A percentile compares a stretch with the other conserved stretches of the same genome.
Conservation (phyloP, 2,329 filamentous ascomycete species). For the Monilinia polystroma region DNA sequence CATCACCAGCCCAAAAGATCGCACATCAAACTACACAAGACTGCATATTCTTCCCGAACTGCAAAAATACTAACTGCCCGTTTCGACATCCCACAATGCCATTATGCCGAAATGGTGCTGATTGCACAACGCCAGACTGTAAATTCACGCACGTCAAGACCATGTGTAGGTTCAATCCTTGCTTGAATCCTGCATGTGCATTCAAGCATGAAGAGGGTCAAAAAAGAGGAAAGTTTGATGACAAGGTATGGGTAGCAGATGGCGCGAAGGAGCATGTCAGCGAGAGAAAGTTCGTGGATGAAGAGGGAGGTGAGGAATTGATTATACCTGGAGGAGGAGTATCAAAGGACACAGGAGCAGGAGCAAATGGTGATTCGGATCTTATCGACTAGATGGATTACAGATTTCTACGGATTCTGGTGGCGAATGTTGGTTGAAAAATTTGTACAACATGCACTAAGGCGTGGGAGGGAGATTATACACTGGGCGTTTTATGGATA, state of each 20-base stretch:
- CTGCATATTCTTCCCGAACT: constrained; percentile 90
- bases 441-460: constrained; percentile 29
- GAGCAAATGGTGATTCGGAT: constrained; percentile 27
- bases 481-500: constrained; percentile 28
- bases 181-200: constrained; percentile 80
- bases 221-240: constrained; percentile 73
- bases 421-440: constrained; percentile 19
- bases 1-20: constrained; percentile 78
- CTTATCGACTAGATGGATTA: constrained; percentile 32
- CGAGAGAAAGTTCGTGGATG: constrained; percentile 83
- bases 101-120: constrained; percentile 84
- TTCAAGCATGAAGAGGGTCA: constrained; percentile 94
- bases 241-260: constrained; percentile 83
- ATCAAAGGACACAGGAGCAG: constrained; percentile 23
- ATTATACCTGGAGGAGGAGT: constrained; percentile 35
- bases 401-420: not conserved
- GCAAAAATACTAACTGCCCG: constrained; percentile 80
- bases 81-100: constrained; percentile 89
- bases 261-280: constrained; percentile 68
- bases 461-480: constrained; percentile 19
- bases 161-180: constrained; percentile 88
- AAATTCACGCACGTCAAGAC: constrained; percentile 86
- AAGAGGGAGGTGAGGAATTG: constrained; percentile 58
- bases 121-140: constrained; percentile 79
- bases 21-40: constrained; percentile 80